phyloP scores from a whole-genome alignment of 1,284 basidiomycete genomes.

The Fomitopsis pinicola region DNA sequence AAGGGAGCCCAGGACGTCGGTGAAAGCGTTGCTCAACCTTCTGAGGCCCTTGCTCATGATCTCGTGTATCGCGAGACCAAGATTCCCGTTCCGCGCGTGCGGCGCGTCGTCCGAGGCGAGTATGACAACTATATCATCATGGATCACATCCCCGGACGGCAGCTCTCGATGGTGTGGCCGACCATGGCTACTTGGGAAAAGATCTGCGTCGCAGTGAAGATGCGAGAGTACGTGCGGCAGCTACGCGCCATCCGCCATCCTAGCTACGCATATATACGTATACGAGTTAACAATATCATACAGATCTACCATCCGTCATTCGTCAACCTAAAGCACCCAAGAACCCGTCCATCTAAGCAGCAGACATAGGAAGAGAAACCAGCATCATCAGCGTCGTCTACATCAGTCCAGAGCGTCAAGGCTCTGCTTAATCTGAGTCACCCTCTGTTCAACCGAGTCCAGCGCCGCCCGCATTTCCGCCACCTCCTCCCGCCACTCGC shows the following conservation, averaged over 20 bases:
- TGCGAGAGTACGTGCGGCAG: background rate
- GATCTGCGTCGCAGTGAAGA: background rate
- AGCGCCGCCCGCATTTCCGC: slow-evolving; percentile 45
- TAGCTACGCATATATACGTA: background rate
- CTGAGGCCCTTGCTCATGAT: background rate
- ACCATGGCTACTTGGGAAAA: background rate
- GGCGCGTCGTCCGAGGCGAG: background rate
- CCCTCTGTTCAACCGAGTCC: slow-evolving; percentile 34
- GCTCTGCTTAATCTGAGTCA: slow-evolving; percentile 19
- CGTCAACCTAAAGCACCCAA: background rate
- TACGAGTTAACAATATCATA: background rate
- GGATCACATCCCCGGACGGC: background rate
- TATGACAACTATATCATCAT: background rate
- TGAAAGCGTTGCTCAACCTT: background rate
- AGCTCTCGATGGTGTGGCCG: background rate
- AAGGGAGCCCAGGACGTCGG: background rate
- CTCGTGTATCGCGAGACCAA: background rate
- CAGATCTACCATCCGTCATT: background rate
- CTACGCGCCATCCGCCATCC: background rate
- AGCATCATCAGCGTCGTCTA: background rate
- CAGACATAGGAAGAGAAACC: background rate
- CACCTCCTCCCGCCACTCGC: slow-evolving; percentile 46
- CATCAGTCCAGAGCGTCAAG: slow-evolving; percentile 3
- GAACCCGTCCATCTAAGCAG: background rate
- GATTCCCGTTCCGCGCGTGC: background rate